Percentiles rank a stretch among this genome's conserved stretches.
These are phyloP conservation scores for Leersia perrieri DNA, from an alignment of 176 grass and related monocot species.

Conservation along the genomic window DNA sequence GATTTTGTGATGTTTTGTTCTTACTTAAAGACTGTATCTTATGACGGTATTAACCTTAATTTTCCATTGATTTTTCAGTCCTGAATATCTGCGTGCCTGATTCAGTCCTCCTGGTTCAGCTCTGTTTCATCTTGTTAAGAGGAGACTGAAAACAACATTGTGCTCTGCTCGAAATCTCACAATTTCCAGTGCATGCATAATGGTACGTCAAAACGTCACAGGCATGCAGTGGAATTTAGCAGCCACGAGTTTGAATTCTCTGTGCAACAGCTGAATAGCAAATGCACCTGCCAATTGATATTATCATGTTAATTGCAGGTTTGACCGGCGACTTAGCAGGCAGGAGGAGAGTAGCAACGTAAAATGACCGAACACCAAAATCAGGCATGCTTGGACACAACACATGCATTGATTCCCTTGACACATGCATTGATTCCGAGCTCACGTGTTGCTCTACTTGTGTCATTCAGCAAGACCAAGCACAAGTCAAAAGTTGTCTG, in stretches of 20 bases:
- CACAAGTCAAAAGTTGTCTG: background rate
- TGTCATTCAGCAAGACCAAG: background rate
- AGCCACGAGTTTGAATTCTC: slow-evolving; percentile 8
- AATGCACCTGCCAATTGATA: background rate
- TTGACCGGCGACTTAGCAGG: background rate
- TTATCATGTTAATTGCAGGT: background rate
- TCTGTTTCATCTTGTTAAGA: background rate
- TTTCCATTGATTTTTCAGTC: background rate
- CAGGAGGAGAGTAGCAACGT: background rate
- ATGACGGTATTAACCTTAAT: background rate
- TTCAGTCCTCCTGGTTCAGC: background rate
- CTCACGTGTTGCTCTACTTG: background rate
- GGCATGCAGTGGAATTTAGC: background rate
- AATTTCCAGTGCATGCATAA: background rate
- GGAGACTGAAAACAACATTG: background rate
- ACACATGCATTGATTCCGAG: background rate
- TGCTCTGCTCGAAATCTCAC: background rate
- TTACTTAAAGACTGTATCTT: background rate
- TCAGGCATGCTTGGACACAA: background rate
- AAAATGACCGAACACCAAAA: background rate
- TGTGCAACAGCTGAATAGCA: background rate
- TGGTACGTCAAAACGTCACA: background rate
- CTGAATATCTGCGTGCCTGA: background rate
- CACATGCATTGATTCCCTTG: background rate
- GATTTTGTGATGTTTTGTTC: background rate